Conservation (phyloP, 345 rosid species). For the Hibiscus trionum region DNA sequence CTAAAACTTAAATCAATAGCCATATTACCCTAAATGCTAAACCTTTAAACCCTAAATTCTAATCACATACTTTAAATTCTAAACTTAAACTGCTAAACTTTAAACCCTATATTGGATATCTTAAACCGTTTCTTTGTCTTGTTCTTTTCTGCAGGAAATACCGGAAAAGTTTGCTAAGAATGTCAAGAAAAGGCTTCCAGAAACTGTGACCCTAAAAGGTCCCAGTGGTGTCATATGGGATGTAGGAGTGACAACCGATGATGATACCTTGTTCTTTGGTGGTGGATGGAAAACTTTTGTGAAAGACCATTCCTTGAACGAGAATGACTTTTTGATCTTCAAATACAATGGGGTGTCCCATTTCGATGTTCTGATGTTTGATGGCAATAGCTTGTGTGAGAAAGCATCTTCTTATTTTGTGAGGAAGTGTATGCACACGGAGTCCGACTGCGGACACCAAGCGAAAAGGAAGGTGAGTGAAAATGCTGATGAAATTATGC, state of each 20-base stretch:
- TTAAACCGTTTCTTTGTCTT: background rate
- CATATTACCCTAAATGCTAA: too few species aligned
- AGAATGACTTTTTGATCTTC: constrained; percentile 63
- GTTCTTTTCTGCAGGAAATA: constrained; percentile 40
- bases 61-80: too few species aligned
- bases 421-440: constrained; percentile 34
- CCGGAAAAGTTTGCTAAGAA: constrained; percentile 49
- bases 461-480: constrained; percentile 20
- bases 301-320: constrained; percentile 39
- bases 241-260: constrained; percentile 35
- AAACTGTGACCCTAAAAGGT: constrained; percentile 50
- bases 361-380: constrained; percentile 61
- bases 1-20: too few species aligned
- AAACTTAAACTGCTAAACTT: too few species aligned
- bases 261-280: constrained; percentile 33
- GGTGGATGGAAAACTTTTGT: constrained; percentile 64
- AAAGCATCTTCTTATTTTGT: constrained; percentile 57
- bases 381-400: constrained; percentile 56
- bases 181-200: constrained; percentile 46
- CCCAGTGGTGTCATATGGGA: constrained; percentile 57
- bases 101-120: too few species aligned
- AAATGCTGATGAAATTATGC: constrained; percentile 19
- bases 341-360: constrained; percentile 56
- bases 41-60: too few species aligned
- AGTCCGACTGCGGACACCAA: constrained; percentile 19